Evolutionary conservation across 108 stramenopile genomes (phyloP).

Genomic region (Mediolabrus comicus): DNA sequence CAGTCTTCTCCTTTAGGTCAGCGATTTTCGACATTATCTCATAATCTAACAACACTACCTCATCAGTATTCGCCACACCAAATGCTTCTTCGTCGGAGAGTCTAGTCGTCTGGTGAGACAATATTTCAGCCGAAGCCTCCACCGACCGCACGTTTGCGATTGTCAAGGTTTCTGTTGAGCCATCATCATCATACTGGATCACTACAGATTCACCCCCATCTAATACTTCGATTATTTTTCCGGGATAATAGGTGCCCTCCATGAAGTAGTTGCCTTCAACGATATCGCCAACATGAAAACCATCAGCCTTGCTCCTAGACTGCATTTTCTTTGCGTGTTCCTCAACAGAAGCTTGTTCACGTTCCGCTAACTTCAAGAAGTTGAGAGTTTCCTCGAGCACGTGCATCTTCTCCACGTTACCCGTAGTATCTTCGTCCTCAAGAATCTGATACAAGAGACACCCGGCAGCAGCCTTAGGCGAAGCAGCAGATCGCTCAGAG

Average conservation of each 20-base stretch:
- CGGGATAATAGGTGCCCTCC: conserved; percentile 74
- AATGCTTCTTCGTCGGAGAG: conserved; percentile 73
- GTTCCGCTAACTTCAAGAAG: conserved; percentile 27
- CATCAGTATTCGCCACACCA: conserved; percentile 54
- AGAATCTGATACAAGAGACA: conserved; percentile 69
- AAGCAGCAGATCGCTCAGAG: conserved; percentile 21
- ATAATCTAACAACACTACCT: conserved; percentile 50
- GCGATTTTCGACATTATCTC: conserved; percentile 71
- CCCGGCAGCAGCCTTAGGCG: conserved; percentile 68
- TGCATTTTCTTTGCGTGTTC: conserved; percentile 29
- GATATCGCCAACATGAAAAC: conserved; percentile 60
- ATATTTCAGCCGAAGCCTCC: conserved; percentile 15
- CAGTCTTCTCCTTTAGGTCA: conserved; percentile 47
- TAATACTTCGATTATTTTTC: conserved; percentile 47
- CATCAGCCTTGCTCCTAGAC: conserved; percentile 25
- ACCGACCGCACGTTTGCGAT: conserved; percentile 52
- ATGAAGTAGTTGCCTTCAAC: conserved; percentile 68
- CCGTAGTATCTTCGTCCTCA: conserved; percentile 48
- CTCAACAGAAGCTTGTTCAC: conserved; percentile 32
- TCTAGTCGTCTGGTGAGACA: conserved; percentile 40
- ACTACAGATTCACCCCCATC: conserved; percentile 49
- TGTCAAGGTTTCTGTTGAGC: conserved; percentile 57
- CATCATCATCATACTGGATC: conserved; percentile 75
- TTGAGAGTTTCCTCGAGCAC: conserved; percentile 54
- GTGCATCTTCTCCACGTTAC: conserved; percentile 33